Conservation (phyloP, 1,284 basidiomycete genomes). For the Tylopilus orsonianus region DNA sequence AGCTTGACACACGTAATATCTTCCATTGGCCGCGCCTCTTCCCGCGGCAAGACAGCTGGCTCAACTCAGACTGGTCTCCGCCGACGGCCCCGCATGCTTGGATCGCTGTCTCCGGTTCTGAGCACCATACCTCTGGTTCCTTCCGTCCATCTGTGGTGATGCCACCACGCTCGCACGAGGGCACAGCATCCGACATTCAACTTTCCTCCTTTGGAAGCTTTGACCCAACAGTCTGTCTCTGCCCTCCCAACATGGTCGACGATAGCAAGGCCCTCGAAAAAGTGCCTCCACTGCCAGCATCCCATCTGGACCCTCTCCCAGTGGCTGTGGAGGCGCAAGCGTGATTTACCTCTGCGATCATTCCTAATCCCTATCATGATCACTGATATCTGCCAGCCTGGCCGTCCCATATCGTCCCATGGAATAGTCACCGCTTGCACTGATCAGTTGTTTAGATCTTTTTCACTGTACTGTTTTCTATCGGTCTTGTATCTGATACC, state of each 20-base stretch:
- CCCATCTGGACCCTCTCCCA: constrained; percentile 1
- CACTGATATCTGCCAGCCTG: neutral
- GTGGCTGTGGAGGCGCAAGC: constrained; percentile 24
- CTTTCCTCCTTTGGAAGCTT: constrained; percentile 26
- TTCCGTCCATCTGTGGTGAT: constrained; percentile 8
- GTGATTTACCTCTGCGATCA: constrained; percentile 27
- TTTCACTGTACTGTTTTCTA: constrained; percentile 8
- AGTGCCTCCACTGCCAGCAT: constrained; percentile 3
- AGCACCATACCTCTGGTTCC: constrained; percentile 9
- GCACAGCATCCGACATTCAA: constrained; percentile 24
- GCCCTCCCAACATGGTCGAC: constrained; percentile 12
- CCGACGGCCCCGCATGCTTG: constrained; percentile 32
- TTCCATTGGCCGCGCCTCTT: constrained; percentile 26
- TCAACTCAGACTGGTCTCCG: constrained; percentile 22
- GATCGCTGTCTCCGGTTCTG: constrained; percentile 8
- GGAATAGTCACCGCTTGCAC: neutral
- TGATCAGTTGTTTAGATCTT: neutral
- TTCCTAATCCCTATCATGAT: constrained; percentile 3
- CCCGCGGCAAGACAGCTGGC: constrained; percentile 29
- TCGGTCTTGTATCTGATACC: constrained; percentile 6
- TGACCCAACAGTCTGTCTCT: constrained; percentile 22
- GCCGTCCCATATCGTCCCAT: neutral
- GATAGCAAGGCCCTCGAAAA: neutral
- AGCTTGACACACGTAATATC: constrained; percentile 33
- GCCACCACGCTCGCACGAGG: constrained; percentile 1